These are phyloP conservation scores for Primulina huaijiensis DNA, from an alignment of 257 asterid genomes.

Conservation along the genomic window DNA sequence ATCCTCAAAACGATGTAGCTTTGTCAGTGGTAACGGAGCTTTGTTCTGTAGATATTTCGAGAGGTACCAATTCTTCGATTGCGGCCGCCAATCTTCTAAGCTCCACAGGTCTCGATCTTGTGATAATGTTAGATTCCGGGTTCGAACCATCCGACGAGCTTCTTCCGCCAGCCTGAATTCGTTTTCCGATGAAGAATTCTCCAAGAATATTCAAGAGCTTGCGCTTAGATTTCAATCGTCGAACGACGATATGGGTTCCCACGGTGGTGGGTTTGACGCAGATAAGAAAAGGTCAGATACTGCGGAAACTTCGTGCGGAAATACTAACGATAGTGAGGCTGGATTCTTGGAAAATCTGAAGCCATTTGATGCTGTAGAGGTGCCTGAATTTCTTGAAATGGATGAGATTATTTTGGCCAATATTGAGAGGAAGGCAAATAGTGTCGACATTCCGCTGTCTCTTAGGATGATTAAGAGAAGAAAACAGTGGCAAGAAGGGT, in stretches of 20 bases:
- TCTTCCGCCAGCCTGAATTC: constrained; percentile 59
- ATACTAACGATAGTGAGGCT: constrained; percentile 19
- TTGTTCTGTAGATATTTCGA: constrained; percentile 41
- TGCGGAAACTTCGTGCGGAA: constrained; percentile 13
- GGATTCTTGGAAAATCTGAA: constrained; percentile 28
- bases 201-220: constrained; percentile 52
- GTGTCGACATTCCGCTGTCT: constrained; percentile 77
- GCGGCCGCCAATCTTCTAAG: constrained; percentile 31
- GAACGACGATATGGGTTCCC: constrained; percentile 24
- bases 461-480: constrained; percentile 71
- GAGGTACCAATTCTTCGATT: constrained; percentile 32
- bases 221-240: constrained; percentile 40
- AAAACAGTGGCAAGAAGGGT: constrained; percentile 72
- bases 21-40: constrained; percentile 41
- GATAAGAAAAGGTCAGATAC: background rate
- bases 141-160: constrained; percentile 37
- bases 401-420: constrained; percentile 55
- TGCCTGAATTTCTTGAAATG: constrained; percentile 50
- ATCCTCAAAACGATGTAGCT: constrained; percentile 47
- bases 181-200: constrained; percentile 80
- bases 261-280: constrained; percentile 10
- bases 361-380: constrained; percentile 47
- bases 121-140: constrained; percentile 29
- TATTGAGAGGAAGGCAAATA: constrained; percentile 65
- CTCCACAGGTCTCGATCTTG: constrained; percentile 50